Evolutionary conservation across 2,329 filamentous ascomycete species (phyloP).

Genomic region (Arthrobotrys sinensis): DNA sequence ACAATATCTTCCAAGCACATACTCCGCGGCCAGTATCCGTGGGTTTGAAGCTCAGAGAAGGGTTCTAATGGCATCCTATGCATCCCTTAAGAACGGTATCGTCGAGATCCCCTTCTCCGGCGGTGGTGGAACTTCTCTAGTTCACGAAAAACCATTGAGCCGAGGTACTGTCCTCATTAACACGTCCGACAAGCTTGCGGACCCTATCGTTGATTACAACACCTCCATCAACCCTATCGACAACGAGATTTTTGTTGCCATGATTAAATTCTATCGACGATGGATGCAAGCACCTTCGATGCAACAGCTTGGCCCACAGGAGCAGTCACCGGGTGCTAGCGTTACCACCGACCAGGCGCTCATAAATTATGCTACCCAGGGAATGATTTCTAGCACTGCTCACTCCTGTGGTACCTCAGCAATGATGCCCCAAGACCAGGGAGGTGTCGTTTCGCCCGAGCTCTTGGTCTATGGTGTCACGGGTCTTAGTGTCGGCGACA

Average conservation of each 20-base stretch:
- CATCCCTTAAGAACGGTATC: conserved; percentile 63
- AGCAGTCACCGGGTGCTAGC: conserved; percentile 65
- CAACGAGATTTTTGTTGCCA: conserved; percentile 66
- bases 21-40: conserved; percentile 66
- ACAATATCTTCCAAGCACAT: conserved; percentile 66
- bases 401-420: conserved; percentile 72
- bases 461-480: conserved; percentile 69
- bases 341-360: conserved; percentile 65
- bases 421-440: conserved; percentile 70
- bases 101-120: conserved; percentile 64
- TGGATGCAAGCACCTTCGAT: conserved; percentile 67
- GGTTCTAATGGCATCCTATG: conserved; percentile 65
- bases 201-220: conserved; percentile 68
- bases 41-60: conserved; percentile 68
- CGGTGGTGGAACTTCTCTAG: conserved; percentile 62
- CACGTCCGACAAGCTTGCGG: conserved; percentile 66
- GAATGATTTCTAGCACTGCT: conserved; percentile 69
- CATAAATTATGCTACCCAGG: conserved; percentile 62
- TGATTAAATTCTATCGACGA: conserved; percentile 67
- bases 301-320: conserved; percentile 65
- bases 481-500: conserved; percentile 70
- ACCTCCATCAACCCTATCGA: conserved; percentile 68
- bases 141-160: conserved; percentile 68
- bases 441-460: conserved; percentile 71
- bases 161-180: conserved; percentile 68